Base-by-base conservation (phyloP, 73 alveolate genomes). In the Paraurostyla sp. region DNA sequence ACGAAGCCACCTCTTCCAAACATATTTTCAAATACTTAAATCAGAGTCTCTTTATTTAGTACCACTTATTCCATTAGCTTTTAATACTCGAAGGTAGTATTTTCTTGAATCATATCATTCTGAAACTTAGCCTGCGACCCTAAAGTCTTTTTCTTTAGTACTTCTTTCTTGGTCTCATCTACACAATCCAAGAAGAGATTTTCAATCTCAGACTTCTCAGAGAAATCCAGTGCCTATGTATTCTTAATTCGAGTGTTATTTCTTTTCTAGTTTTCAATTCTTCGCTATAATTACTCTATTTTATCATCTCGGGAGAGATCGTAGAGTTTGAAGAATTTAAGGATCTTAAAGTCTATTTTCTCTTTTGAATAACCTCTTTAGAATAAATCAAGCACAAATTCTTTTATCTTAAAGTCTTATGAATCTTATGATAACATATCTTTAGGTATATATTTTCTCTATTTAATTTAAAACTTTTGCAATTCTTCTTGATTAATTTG, bases 141-240 rank as follows among this genome's bases (percentile, higher is more conserved):
- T 46, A 81, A 36, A 15, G 91, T 13, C 78, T 65, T 59, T 41
- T 48, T 60, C 27, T 54, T 59, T 18, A 83, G 4, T 29, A 83
- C 25, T 0, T 83, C 92, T 51, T 65, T 62, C 32, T 83, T 83
- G 62, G 65, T 20, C 30, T 83, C 92, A 65, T 83, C 92, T n/a
- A 83, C 51, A 43, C 86, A 60, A 42, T 83, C 92, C 49, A 83
- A 35, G 76, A 83, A 83, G 63, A 83, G 38, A 48, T 83, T 83
- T 45, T 83, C 92, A 9, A 83, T 20, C 38, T 83, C 92, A 6
- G 84, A 29, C 33, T 65, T 83, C 20, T 83, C 92, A 25, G 85
- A 41, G 71, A 29, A 29, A 35, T 63, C 69, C 20, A 43, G 36
- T n/a, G 85, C 75, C 20, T 60, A 0, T 18, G 16, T 20, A 35